Evolutionary conservation across 768 basidiomycete genomes (phyloP).

Genomic region (Dioszegia crocea): DNA sequence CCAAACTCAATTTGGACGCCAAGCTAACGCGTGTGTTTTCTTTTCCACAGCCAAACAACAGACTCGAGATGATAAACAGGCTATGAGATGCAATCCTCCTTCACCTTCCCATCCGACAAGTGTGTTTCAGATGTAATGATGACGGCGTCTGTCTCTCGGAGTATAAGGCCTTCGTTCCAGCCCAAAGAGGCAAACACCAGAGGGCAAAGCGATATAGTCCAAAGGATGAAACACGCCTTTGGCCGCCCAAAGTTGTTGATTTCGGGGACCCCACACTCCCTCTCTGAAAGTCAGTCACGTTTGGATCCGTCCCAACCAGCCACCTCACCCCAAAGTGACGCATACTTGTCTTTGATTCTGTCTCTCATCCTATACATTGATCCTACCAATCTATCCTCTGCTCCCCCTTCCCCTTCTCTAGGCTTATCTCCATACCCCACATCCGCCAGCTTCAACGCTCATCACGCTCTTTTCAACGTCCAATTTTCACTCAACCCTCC

Average conservation of each 20-base stretch:
- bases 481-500: neutral
- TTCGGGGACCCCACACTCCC: neutral
- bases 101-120: neutral
- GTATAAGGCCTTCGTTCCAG: neutral
- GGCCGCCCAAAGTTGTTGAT: slow-evolving; percentile 1
- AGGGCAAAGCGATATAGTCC: neutral
- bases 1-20: too few species aligned
- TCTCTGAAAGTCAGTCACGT: neutral
- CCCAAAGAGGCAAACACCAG: too few species aligned
- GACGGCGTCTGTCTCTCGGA: too few species aligned
- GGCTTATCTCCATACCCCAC: too few species aligned
- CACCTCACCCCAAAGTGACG: too few species aligned
- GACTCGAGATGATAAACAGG: too few species aligned
- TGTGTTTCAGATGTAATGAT: neutral
- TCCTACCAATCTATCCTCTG: neutral
- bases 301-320: neutral
- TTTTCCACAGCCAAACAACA: too few species aligned
- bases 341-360: neutral
- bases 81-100: neutral
- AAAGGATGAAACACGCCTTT: neutral
- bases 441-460: neutral
- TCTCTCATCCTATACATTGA: neutral
- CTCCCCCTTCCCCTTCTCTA: neutral
- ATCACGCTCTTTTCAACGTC: neutral
- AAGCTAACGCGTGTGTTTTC: too few species aligned